Percentiles rank a stretch among this genome's conserved stretches.
These are phyloP conservation scores for Fragilaria radians DNA, from an alignment of 108 stramenopile species.

Conservation along the genomic window DNA sequence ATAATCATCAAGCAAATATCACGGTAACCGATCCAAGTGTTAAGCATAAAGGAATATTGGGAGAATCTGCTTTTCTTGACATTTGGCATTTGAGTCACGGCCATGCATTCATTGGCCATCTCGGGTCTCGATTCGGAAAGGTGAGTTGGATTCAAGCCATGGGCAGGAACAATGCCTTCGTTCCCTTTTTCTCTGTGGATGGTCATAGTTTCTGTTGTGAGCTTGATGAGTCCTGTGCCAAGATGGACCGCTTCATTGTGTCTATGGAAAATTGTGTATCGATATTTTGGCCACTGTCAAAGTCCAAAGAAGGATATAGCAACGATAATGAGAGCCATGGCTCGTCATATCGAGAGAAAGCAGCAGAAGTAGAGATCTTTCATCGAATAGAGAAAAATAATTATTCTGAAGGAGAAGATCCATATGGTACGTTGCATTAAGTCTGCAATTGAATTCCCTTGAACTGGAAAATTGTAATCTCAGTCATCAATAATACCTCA, in stretches of 20 bases:
- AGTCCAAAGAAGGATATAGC: too few species aligned
- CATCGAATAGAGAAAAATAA: too few species aligned
- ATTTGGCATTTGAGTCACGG: slow-evolving; percentile 26
- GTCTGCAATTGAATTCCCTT: too few species aligned
- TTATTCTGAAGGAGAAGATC: too few species aligned
- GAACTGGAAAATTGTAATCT: too few species aligned
- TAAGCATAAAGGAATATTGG: slow-evolving; percentile 5
- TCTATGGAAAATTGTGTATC: slow-evolving; percentile 15
- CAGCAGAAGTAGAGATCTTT: too few species aligned
- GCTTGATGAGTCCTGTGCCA: slow-evolving; percentile 12
- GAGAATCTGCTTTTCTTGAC: slow-evolving; percentile 21
- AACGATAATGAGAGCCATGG: too few species aligned
- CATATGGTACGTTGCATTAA: too few species aligned
- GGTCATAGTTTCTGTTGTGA: slow-evolving; percentile 18
- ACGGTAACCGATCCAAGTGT: neutral
- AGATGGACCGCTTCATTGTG: slow-evolving; percentile 6
- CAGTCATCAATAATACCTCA: too few species aligned
- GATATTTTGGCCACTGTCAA: neutral
- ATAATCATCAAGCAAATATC: neutral
- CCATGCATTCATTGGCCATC: slow-evolving; percentile 25
- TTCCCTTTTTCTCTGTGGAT: slow-evolving; percentile 18
- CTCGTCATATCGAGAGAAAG: too few species aligned
- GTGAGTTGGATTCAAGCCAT: slow-evolving; percentile 18
- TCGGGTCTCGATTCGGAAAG: slow-evolving; percentile 28
- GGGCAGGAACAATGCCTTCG: slow-evolving; percentile 7